Conservation (phyloP, 2,329 filamentous ascomycete species). For the Corinectria fuckeliana region DNA sequence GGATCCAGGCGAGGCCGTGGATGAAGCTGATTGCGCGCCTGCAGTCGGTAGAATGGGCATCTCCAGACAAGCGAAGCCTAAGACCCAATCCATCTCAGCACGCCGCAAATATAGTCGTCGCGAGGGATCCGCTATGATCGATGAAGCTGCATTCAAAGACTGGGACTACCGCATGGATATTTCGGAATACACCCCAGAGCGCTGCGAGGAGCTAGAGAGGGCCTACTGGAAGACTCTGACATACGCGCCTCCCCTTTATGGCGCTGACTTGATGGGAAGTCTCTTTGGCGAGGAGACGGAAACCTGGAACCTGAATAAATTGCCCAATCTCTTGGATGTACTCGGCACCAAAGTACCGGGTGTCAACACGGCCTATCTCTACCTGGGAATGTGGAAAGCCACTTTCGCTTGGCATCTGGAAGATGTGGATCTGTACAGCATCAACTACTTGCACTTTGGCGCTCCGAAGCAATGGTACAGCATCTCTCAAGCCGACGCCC, state of each 20-base stretch:
- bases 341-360: slow-evolving; percentile 94
- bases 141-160: slow-evolving; percentile 87
- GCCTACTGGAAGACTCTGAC: slow-evolving; percentile 98
- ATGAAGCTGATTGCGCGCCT: slow-evolving; percentile 50
- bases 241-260: slow-evolving; percentile 93
- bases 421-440: slow-evolving; percentile 98
- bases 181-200: slow-evolving; percentile 86
- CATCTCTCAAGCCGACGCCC: slow-evolving; percentile 93
- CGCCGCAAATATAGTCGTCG: slow-evolving; percentile 85
- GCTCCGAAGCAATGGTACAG: slow-evolving; percentile 99
- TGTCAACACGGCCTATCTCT: slow-evolving; percentile 97
- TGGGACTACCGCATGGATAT: slow-evolving; percentile 91
- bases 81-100: slow-evolving; percentile 80
- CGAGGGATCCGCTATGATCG: slow-evolving; percentile 78
- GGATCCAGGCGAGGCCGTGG: slow-evolving; percentile 53
- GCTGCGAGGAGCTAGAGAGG: slow-evolving; percentile 92
- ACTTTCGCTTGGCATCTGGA: slow-evolving; percentile 99
- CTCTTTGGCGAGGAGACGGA: slow-evolving; percentile 87
- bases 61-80: slow-evolving; percentile 58
- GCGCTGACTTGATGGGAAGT: slow-evolving; percentile 94
- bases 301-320: slow-evolving; percentile 91
- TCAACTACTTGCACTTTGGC: slow-evolving; percentile 99
- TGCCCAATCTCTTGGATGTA: slow-evolving; percentile 92
- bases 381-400: slow-evolving; percentile 99
- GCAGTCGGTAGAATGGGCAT: slow-evolving; percentile 56